These are phyloP conservation scores for Zygoascus ofunaensis DNA, from an alignment of 805 yeast species.

Conservation along the genomic window DNA sequence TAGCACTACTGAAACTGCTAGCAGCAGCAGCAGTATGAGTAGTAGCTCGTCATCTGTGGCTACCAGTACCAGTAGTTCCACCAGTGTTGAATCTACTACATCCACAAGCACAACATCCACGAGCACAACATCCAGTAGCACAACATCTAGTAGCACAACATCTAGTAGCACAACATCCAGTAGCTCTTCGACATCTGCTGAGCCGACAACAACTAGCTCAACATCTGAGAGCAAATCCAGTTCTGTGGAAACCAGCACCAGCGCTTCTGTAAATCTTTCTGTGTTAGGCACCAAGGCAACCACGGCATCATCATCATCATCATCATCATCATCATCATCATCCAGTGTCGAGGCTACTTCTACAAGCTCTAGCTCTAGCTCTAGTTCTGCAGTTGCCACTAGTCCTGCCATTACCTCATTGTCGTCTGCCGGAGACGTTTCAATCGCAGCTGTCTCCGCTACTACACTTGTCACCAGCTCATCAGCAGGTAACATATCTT, in stretches of 20 bases:
- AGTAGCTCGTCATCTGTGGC: constrained; percentile 16
- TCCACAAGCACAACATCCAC: constrained; percentile 10
- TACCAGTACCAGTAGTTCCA: background rate
- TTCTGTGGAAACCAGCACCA: background rate
- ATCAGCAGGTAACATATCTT: constrained; percentile 12
- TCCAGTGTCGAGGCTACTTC: constrained; percentile 1
- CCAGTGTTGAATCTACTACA: constrained; percentile 5
- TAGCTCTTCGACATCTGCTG: background rate
- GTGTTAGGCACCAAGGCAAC: too few species aligned
- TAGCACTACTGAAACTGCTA: constrained; percentile 2
- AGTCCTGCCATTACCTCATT: too few species aligned
- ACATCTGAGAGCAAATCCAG: too few species aligned
- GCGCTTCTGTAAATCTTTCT: too few species aligned
- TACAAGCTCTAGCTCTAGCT: background rate
- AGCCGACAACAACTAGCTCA: background rate
- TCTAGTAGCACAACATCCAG: background rate
- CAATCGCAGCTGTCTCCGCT: constrained; percentile 7
- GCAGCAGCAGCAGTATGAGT: background rate
- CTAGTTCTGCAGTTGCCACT: background rate
- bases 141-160: constrained; percentile 2
- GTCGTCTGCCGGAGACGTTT: too few species aligned
- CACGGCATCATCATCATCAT: too few species aligned
- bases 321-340: background rate
- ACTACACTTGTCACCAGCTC: constrained; percentile 13
- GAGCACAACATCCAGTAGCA: constrained; percentile 14